Conservation (phyloP, 345 rosid genomes). For the Acer campestre region DNA sequence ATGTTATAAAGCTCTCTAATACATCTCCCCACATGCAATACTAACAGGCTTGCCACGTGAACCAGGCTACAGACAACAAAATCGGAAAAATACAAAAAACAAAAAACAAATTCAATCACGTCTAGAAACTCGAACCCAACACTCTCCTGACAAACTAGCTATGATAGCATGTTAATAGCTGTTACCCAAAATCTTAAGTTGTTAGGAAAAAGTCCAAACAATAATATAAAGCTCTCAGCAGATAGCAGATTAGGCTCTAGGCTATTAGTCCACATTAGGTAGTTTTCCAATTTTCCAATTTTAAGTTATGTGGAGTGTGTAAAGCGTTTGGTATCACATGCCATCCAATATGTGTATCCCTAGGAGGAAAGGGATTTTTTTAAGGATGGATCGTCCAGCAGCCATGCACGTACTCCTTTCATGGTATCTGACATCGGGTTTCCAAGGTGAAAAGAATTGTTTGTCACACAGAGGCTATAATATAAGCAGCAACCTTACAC, state of each 20-base stretch:
- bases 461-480: neutral
- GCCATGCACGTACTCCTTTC: neutral
- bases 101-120: neutral
- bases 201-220: neutral
- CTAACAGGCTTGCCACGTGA: neutral
- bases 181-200: neutral
- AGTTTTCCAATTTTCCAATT: neutral
- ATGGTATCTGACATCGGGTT: neutral
- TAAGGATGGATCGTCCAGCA: neutral
- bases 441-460: neutral
- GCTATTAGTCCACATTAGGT: neutral
- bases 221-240: neutral
- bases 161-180: neutral
- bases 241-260: neutral
- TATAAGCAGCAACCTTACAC: neutral
- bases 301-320: neutral
- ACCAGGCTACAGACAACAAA: neutral
- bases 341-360: neutral
- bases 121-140: neutral
- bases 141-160: neutral
- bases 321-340: slow-evolving; percentile 2
- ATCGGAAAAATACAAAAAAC: neutral
- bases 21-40: neutral
- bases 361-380: neutral
- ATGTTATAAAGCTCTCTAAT: neutral